These are phyloP conservation scores for Fusarium sp. DNA, from an alignment of 2,329 filamentous ascomycete genomes.

Conservation along the genomic window DNA sequence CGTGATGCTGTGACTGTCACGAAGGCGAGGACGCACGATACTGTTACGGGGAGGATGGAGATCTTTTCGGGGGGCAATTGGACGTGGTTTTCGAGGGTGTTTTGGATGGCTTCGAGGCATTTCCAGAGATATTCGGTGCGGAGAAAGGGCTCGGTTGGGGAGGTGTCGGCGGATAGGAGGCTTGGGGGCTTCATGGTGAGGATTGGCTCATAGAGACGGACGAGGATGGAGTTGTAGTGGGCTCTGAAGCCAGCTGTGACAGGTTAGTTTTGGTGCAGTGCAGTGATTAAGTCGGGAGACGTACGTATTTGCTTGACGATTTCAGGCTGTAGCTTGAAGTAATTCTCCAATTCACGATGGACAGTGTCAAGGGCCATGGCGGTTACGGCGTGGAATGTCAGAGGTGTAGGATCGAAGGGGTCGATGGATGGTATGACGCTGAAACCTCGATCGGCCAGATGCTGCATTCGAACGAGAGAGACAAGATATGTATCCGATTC, in stretches of 20 bases:
- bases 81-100: slow-evolving; percentile 42
- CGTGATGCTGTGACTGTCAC: slow-evolving; percentile 48
- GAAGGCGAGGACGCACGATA: slow-evolving; percentile 47
- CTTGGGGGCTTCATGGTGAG: slow-evolving; percentile 42
- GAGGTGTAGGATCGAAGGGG: slow-evolving; percentile 36
- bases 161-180: slow-evolving; percentile 18
- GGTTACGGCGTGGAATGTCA: slow-evolving; percentile 39
- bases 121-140: slow-evolving; percentile 51
- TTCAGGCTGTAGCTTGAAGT: slow-evolving; percentile 37
- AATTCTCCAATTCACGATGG: slow-evolving; percentile 46
- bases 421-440: slow-evolving; percentile 31
- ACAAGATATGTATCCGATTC: slow-evolving; percentile 48
- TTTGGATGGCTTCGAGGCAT: slow-evolving; percentile 44
- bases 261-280: fast-evolving
- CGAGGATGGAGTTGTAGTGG: slow-evolving; percentile 46
- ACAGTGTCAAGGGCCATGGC: slow-evolving; percentile 48
- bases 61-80: slow-evolving; percentile 41
- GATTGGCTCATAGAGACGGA: slow-evolving; percentile 52
- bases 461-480: slow-evolving; percentile 48
- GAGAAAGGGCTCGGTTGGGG: slow-evolving; percentile 35
- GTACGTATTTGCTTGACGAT: slow-evolving; percentile 32
- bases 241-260: slow-evolving; percentile 47
- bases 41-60: slow-evolving; percentile 44
- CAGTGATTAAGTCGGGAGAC: background rate
- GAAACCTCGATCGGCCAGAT: slow-evolving; percentile 44